Evolutionary conservation across 1,284 basidiomycete genomes (phyloP).

Genomic region (Grifola frondosa): DNA sequence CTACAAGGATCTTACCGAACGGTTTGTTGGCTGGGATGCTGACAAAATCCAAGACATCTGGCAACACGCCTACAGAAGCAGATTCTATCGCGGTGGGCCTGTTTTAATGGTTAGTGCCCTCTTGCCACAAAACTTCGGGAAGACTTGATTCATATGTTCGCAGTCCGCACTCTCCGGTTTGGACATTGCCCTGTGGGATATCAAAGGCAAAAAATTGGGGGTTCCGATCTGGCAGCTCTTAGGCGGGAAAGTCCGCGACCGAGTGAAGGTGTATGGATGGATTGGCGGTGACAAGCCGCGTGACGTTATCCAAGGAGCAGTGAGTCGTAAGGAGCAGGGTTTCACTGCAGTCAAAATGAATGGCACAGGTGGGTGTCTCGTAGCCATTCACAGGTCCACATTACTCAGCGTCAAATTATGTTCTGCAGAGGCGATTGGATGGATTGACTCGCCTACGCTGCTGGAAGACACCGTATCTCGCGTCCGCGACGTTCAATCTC

Average conservation of each 20-base stretch:
- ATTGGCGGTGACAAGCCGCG: constrained; percentile 72
- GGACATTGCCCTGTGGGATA: constrained; percentile 66
- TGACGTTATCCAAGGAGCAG: constrained; percentile 63
- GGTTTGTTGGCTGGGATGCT: constrained; percentile 67
- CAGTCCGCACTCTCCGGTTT: constrained; percentile 55
- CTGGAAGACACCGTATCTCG: constrained; percentile 61
- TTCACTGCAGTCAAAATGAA: constrained; percentile 84
- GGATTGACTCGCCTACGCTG: constrained; percentile 49
- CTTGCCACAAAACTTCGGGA: neutral
- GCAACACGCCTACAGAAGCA: constrained; percentile 62
- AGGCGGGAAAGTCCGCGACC: constrained; percentile 68
- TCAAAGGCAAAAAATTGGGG: constrained; percentile 77
- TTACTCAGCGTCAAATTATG: too few species aligned
- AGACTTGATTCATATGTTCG: constrained; percentile 24
- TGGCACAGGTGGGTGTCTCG: constrained; percentile 53
- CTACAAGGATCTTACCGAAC: constrained; percentile 56
- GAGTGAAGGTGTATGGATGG: constrained; percentile 64
- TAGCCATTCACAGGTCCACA: too few species aligned
- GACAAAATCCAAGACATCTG: constrained; percentile 74
- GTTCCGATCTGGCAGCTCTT: constrained; percentile 77
- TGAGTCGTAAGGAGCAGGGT: constrained; percentile 63
- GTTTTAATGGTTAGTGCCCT: constrained; percentile 59
- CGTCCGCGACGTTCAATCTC: constrained; percentile 59
- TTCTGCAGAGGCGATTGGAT: constrained; percentile 40
- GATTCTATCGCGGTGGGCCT: constrained; percentile 75